Evolutionary conservation across 2,329 filamentous ascomycete species (phyloP).

Genomic region (Keithomyces neogunnii): DNA sequence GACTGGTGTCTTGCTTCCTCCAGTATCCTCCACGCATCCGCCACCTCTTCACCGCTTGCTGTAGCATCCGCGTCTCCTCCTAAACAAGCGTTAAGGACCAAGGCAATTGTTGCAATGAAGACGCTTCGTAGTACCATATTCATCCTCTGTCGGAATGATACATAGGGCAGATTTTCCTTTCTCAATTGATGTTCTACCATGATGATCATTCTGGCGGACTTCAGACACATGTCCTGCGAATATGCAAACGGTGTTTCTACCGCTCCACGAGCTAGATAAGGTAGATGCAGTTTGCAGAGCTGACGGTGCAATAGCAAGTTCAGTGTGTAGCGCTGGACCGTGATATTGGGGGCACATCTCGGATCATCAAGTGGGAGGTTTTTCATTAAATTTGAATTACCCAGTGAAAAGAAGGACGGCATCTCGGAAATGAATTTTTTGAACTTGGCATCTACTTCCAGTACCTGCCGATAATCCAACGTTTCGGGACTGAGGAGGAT

Average conservation of each 20-base stretch:
- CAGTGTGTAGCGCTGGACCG: conserved; percentile 24
- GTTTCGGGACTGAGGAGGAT: conserved; percentile 19
- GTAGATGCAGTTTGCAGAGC: conserved; percentile 26
- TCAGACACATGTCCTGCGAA: conserved; percentile 22
- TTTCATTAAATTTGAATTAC: conserved; percentile 10
- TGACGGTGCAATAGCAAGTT: conserved; percentile 24
- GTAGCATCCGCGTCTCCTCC: conserved; percentile 13
- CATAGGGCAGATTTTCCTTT: conserved; percentile 17
- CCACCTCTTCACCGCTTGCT: conserved; percentile 16
- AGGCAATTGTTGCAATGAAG: conserved; percentile 24
- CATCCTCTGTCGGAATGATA: conserved; percentile 18
- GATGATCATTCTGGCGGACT: conserved; percentile 22
- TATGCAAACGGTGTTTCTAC: conserved; percentile 23
- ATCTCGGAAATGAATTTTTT: conserved; percentile 18
- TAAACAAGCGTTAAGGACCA: conserved; percentile 25
- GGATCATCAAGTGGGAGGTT: conserved; percentile 15
- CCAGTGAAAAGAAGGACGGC: conserved; percentile 20
- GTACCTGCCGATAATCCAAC: conserved; percentile 21
- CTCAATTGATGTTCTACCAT: conserved; percentile 20
- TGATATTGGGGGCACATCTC: conserved; percentile 15
- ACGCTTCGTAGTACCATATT: conserved; percentile 23
- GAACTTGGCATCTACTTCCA: conserved; percentile 23
- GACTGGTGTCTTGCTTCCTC: conserved; percentile 22
- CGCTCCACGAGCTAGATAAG: conserved; percentile 24
- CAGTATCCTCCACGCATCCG: conserved; percentile 24